A percentile compares a stretch with the other conserved stretches of the same genome.
These are phyloP conservation scores for Solanum sitiens DNA, from an alignment of 257 asterid species.

Conservation along the genomic window DNA sequence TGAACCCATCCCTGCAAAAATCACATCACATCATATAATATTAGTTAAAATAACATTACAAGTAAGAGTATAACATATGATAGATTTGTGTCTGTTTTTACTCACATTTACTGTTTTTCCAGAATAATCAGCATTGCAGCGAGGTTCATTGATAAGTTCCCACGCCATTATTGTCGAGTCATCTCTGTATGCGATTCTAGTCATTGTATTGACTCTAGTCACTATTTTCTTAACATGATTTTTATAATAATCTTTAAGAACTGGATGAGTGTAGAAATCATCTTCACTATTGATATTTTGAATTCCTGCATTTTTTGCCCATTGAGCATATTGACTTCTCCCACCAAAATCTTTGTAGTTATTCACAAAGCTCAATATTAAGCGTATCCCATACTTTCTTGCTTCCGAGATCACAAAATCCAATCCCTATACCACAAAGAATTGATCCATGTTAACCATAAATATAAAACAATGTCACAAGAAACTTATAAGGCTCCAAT, in stretches of 20 bases:
- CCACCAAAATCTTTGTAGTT: slow-evolving; percentile 52
- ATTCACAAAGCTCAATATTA: slow-evolving; percentile 34
- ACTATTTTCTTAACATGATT: slow-evolving; percentile 25
- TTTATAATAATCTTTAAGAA: slow-evolving; percentile 29
- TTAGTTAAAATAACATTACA: neutral
- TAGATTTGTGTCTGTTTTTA: too few relatives aligned
- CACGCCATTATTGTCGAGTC: slow-evolving; percentile 50
- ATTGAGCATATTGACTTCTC: slow-evolving; percentile 25
- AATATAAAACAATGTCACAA: neutral
- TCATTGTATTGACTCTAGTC: slow-evolving; percentile 32
- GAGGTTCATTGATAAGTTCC: slow-evolving; percentile 54
- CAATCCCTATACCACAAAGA: slow-evolving; percentile 18
- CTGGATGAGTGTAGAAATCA: slow-evolving; percentile 33
- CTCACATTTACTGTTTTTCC: slow-evolving; percentile 31
- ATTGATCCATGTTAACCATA: neutral
- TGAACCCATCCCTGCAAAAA: slow-evolving; percentile 26
- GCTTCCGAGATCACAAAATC: slow-evolving; percentile 53
- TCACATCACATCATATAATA: neutral
- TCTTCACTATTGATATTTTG: slow-evolving; percentile 16
- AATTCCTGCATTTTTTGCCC: slow-evolving; percentile 36
- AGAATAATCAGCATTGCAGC: slow-evolving; percentile 38
- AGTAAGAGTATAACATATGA: neutral
- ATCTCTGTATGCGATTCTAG: slow-evolving; percentile 23
- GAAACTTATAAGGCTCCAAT: neutral
- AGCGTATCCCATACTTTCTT: slow-evolving; percentile 11